phyloP scores from a whole-genome alignment of 495 filamentous ascomycete genomes.

The Geoglossum glabrum region DNA sequence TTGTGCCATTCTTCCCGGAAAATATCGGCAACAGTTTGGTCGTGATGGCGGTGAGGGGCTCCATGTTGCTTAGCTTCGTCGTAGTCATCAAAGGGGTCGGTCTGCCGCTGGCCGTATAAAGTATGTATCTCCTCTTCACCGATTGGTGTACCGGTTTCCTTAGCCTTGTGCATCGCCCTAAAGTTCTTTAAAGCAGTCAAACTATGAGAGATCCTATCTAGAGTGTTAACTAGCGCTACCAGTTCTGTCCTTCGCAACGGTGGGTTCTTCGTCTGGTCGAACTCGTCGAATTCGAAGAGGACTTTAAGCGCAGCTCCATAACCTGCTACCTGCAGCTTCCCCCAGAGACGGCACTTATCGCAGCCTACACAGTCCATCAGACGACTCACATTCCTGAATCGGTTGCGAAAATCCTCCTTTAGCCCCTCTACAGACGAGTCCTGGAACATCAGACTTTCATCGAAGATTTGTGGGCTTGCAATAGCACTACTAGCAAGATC shows the following conservation, averaged over 20 bases:
- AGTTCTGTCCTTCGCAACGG: constrained; percentile 71
- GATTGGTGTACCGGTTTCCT: constrained; percentile 18
- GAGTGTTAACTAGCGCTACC: constrained; percentile 84
- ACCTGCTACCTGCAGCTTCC: constrained; percentile 88
- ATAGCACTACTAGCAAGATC: constrained; percentile 46
- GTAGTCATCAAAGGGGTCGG: constrained; percentile 17
- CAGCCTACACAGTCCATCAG: constrained; percentile 98
- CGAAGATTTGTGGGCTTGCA: constrained; percentile 59
- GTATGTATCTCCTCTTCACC: constrained; percentile 14
- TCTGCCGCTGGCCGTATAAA: constrained; percentile 18
- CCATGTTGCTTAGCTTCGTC: constrained; percentile 21
- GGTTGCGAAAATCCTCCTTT: constrained; percentile 94
- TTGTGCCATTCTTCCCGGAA: constrained; percentile 38
- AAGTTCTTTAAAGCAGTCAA: constrained; percentile 58
- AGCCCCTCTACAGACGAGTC: constrained; percentile 46
- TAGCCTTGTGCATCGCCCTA: constrained; percentile 41
- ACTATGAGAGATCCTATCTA: constrained; percentile 65
- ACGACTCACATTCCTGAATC: constrained; percentile 87
- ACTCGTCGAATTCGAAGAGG: constrained; percentile 79
- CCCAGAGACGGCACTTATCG: constrained; percentile 96
- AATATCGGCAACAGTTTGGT: constrained; percentile 28
- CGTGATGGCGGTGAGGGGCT: constrained; percentile 6
- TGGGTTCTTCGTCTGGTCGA: constrained; percentile 48
- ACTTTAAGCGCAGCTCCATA: constrained; percentile 93
- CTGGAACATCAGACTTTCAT: constrained; percentile 86